Evolutionary conservation across 2,329 filamentous ascomycete species (phyloP).

Genomic region (Claviceps fusiformis): DNA sequence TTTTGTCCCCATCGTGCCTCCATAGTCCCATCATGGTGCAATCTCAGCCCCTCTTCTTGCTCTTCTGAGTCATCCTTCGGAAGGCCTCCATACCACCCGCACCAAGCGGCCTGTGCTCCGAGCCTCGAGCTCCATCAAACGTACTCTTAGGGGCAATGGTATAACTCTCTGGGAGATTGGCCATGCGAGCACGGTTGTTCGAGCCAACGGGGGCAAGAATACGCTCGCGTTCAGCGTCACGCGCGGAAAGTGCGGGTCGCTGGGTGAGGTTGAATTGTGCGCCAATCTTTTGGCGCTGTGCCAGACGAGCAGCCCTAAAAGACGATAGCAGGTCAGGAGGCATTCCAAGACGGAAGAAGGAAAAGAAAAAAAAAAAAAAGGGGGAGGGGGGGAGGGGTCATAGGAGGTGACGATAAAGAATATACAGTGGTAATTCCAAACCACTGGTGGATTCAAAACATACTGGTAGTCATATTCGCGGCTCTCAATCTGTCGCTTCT

Average conservation of each 20-base stretch:
- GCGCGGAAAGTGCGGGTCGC: constrained; percentile 29
- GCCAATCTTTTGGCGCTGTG: constrained; percentile 33
- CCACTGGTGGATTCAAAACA: background rate
- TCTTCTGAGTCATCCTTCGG: constrained; percentile 51
- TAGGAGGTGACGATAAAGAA: background rate
- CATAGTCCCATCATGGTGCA: background rate
- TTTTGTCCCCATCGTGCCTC: background rate
- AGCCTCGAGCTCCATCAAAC: constrained; percentile 37
- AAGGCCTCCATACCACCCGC: constrained; percentile 52
- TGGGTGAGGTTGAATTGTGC: constrained; percentile 38
- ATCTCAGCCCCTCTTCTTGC: constrained; percentile 34
- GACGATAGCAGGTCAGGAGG: constrained; percentile 3
- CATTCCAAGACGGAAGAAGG: background rate
- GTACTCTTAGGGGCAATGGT: constrained; percentile 49
- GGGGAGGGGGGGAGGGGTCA: background rate
- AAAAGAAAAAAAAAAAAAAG: no score
- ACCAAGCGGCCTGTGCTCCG: constrained; percentile 46
- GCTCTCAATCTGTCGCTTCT: constrained; percentile 59
- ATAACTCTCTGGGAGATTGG: constrained; percentile 41
- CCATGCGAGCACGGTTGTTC: constrained; percentile 43
- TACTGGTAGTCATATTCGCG: constrained; percentile 52
- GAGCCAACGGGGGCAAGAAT: constrained; percentile 41
- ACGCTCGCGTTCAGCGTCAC: constrained; percentile 42
- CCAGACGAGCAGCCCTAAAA: constrained; percentile 38
- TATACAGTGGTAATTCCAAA: no score